A percentile compares a stretch with the other conserved stretches of the same genome.
Evolutionary conservation across 164 flowering plant species (phyloP).

Genomic region (Kalanchoe fedtschenkoi): DNA sequence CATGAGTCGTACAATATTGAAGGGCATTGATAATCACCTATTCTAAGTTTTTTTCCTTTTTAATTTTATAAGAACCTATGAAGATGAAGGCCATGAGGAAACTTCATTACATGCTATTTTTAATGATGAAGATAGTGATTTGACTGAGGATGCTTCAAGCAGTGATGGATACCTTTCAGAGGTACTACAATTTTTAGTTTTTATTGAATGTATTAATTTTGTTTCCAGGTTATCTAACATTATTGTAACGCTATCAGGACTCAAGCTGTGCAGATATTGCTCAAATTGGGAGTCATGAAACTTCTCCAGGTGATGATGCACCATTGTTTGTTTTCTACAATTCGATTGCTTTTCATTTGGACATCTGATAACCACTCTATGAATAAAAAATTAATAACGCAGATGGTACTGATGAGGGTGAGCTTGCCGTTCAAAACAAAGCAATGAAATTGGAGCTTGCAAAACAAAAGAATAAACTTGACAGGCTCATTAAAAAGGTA

Average conservation of each 20-base stretch:
- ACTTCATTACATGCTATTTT: slow-evolving; percentile 44
- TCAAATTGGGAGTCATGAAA: slow-evolving; percentile 24
- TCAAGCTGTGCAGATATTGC: slow-evolving; percentile 16
- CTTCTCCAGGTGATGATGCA: slow-evolving; percentile 28
- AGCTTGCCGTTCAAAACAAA: slow-evolving; percentile 33
- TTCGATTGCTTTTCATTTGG: not conserved
- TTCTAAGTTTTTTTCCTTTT: not conserved
- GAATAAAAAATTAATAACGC: slow-evolving; percentile 27
- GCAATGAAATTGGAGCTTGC: slow-evolving; percentile 37
- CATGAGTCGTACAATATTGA: not conserved
- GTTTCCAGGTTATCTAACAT: not conserved
- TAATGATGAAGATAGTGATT: slow-evolving; percentile 39
- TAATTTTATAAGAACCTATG: slow-evolving; percentile 16
- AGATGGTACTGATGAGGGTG: slow-evolving; percentile 20
- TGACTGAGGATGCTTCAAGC: slow-evolving; percentile 46
- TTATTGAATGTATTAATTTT: not conserved
- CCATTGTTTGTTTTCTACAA: not conserved
- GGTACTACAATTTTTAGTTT: slow-evolving; percentile 27
- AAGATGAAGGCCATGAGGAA: slow-evolving; percentile 26
- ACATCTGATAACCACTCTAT: slow-evolving; percentile 1
- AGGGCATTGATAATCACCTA: not conserved
- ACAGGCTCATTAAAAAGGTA: slow-evolving; percentile 53
- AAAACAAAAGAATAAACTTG: slow-evolving; percentile 42
- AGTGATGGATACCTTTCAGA: slow-evolving; percentile 91
- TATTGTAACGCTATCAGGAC: slow-evolving; percentile 27